phyloP scores from a whole-genome alignment of 2,329 filamentous ascomycete genomes.

The Immersiporthe knoxdaviesiana region DNA sequence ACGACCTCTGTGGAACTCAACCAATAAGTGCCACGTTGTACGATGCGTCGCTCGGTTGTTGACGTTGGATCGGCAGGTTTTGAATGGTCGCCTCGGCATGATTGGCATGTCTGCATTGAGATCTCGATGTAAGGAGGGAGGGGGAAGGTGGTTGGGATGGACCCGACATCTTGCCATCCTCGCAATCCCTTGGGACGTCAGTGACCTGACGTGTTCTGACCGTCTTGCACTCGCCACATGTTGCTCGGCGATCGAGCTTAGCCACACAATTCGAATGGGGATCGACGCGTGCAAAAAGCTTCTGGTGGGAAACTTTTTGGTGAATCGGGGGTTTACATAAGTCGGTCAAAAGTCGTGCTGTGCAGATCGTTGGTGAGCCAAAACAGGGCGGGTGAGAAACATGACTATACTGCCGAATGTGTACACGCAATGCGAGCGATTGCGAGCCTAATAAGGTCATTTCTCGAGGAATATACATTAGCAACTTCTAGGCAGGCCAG shows the following conservation, averaged over 20 bases:
- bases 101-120: background rate
- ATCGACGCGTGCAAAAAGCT: background rate
- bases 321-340: background rate
- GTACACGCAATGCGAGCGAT: no score
- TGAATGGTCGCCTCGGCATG: background rate
- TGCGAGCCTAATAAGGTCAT: background rate
- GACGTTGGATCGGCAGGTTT: background rate
- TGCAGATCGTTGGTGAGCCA: no score
- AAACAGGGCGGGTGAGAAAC: no score
- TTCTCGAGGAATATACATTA: background rate
- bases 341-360: background rate
- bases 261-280: background rate
- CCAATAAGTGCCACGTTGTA: background rate
- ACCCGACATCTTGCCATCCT: background rate
- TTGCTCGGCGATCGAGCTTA: background rate
- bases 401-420: no score
- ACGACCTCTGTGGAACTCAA: background rate
- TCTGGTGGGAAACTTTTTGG: no score
- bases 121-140: slow-evolving; percentile 3
- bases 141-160: no score
- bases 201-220: background rate
- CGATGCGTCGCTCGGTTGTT: background rate
- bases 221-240: slow-evolving; percentile 4
- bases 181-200: background rate
- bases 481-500: background rate